Evolutionary conservation across 2,329 filamentous ascomycete species (phyloP).

Genomic region (Shiraia bambusicola): DNA sequence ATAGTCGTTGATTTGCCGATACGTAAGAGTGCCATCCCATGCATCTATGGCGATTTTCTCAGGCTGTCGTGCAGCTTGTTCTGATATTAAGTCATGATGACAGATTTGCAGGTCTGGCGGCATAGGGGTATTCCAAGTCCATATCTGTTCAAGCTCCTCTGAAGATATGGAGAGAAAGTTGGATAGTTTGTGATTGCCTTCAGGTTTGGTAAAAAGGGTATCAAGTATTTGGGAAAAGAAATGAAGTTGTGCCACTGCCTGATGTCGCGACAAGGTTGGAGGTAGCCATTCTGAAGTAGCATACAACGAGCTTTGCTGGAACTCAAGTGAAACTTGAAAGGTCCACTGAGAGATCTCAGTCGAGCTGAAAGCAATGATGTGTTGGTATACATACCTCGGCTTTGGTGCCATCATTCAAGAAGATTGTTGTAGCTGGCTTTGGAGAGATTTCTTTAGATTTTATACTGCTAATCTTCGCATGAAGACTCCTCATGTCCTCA

Average conservation of each 20-base stretch:
- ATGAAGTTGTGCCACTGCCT: conserved; percentile 47
- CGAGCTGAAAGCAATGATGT: conserved; percentile 1
- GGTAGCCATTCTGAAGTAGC: conserved; percentile 48
- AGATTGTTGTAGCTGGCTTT: conserved; percentile 14
- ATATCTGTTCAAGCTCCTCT: conserved; percentile 50
- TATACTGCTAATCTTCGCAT: conserved; percentile 14
- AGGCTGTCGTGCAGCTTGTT: conserved; percentile 39
- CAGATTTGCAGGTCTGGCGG: conserved; percentile 49
- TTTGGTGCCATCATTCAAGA: conserved; percentile 32
- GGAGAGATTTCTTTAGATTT: conserved; percentile 15
- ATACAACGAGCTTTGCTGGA: conserved; percentile 31
- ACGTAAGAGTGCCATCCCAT: conserved; percentile 43
- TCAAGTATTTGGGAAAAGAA: conserved; percentile 42
- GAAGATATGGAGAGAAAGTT: conserved; percentile 21
- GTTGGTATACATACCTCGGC: conserved; percentile 26
- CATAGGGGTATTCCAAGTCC: conserved; percentile 51
- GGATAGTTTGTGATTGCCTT: conserved; percentile 11
- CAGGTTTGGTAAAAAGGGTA: conserved; percentile 37
- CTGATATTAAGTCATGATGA: conserved; percentile 51
- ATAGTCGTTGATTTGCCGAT: conserved; percentile 38
- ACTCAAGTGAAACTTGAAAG: conserved; percentile 27
- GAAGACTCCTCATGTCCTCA: conserved; percentile 14
- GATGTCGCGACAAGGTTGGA: conserved; percentile 47
- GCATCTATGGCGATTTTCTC: conserved; percentile 43
- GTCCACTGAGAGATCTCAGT: conserved; percentile 27